Evolutionary conservation across 768 basidiomycete species (phyloP), one percentile per base, ranked within the genome.

Genomic region (Naganishia onofrii): DNA sequence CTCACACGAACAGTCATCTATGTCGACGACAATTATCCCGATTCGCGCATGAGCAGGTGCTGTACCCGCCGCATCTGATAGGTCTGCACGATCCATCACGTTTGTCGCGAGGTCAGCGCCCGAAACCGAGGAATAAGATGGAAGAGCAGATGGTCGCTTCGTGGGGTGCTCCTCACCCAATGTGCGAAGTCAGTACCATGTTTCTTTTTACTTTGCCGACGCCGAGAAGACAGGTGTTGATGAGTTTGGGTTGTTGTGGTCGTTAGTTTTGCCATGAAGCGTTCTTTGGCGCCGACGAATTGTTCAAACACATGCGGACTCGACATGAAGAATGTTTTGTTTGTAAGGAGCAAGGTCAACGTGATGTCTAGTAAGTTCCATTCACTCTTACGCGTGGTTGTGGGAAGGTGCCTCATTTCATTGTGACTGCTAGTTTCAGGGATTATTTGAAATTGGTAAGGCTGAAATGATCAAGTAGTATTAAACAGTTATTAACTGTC

Each of bases 311-410:
- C 80, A 91, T 97, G 89, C 87, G 94, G 64, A 89, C 93, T 77
- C 84, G 84, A 58, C 95, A 99, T 81, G 95, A 99, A 80, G 94
- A 98, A 76, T 98, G 95, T 79, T 96, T 96, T 74, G 80, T 99
- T 17, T 99, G 96, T 81, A 92, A 92, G 78, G 85, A 89, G 32
- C 86, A 89, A 68, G 92, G 89, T 8, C 74, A 91, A 48, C 84
- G 86, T 73, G 87, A 93, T 80, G 87, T 93, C 82, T 93, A 96
- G 92, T 96, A 76, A 77, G 92, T 85, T 31, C 34, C 9, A 31
- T 31, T 57, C 29, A 4, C 3, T 23, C n/a, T 6, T 28, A 38
- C 29, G 10, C 2, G 42, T 13, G 23, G n/a, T 10, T 17, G 23
- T 15, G 4, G 48, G n/a, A 19, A 10, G 28, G n/a, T 69, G 48